Conservation (phyloP, 352 stramenopile species). For the Phytophthora nicotianae region DNA sequence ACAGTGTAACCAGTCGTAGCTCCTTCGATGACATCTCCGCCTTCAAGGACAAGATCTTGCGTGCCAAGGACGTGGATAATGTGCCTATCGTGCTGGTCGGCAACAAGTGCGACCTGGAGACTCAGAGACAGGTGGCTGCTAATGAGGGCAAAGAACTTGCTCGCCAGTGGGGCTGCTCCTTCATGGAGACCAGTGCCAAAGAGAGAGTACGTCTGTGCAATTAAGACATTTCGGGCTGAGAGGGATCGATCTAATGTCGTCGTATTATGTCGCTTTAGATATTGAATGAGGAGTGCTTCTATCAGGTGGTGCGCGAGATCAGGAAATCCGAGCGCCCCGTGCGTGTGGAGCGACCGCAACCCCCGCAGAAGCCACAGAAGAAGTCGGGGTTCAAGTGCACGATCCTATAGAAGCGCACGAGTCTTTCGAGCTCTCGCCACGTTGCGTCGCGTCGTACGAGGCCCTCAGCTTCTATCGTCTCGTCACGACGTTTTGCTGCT, state of each 20-base stretch:
- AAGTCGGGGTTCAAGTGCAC: conserved; percentile 69
- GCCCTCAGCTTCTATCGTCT: conserved; percentile 19
- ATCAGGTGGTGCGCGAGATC: conserved; percentile 89
- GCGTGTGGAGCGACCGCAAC: conserved; percentile 44
- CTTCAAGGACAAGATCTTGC: conserved; percentile 92
- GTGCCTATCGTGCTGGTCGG: conserved; percentile 89
- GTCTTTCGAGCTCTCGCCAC: conserved; percentile 22
- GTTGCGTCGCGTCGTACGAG: conserved; percentile 23
- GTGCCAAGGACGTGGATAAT: conserved; percentile 88
- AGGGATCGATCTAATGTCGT: conserved; percentile 6
- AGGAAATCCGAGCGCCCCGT: conserved; percentile 74
- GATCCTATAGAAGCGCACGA: conserved; percentile 49
- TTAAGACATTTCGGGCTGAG: neutral
- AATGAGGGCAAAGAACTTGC: conserved; percentile 72
- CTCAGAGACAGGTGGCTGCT: conserved; percentile 70
- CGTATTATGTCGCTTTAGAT: conserved; percentile 42
- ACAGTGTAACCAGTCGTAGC: conserved; percentile 89
- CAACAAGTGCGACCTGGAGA: conserved; percentile 89
- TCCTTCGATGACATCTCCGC: conserved; percentile 90
- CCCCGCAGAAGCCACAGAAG: conserved; percentile 64
- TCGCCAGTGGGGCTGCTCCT: conserved; percentile 78
- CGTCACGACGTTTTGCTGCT: conserved; percentile 37
- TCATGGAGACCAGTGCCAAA: conserved; percentile 91
- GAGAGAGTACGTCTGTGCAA: conserved; percentile 61
- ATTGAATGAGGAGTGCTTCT: conserved; percentile 92